These are phyloP conservation scores for Paecilomyces dactylethromorphus DNA, from an alignment of 2,329 filamentous ascomycete species.

Conservation along the genomic window DNA sequence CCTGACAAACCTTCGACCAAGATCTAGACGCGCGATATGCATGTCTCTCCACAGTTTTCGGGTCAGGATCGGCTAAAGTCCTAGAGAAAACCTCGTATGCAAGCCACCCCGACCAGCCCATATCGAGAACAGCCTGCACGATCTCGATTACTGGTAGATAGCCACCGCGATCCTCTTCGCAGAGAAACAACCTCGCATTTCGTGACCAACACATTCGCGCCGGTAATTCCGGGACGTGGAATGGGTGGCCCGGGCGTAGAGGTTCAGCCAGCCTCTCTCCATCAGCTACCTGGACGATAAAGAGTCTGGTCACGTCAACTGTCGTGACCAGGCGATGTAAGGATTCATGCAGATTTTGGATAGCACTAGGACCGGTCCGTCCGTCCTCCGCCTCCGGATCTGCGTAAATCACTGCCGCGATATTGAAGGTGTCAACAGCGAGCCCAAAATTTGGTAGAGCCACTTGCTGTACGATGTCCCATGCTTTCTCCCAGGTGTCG, in stretches of 20 bases:
- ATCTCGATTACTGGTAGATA: slow-evolving; percentile 63
- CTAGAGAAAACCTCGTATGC: slow-evolving; percentile 65
- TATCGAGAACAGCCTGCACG: slow-evolving; percentile 54
- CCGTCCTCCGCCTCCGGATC: slow-evolving; percentile 55
- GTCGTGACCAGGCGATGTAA: slow-evolving; percentile 48
- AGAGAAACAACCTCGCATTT: slow-evolving; percentile 65
- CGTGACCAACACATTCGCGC: slow-evolving; percentile 71
- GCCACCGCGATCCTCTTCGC: slow-evolving; percentile 54
- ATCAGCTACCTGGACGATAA: slow-evolving; percentile 72
- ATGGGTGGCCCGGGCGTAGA: slow-evolving; percentile 51
- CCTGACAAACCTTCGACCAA: not conserved
- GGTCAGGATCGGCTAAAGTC: slow-evolving; percentile 48
- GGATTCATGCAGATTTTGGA: slow-evolving; percentile 49
- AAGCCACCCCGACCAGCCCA: slow-evolving; percentile 64
- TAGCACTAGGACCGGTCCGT: slow-evolving; percentile 45
- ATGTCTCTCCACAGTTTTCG: slow-evolving; percentile 49
- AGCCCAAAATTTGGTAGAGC: slow-evolving; percentile 67
- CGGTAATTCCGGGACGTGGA: slow-evolving; percentile 53
- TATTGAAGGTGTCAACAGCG: slow-evolving; percentile 74
- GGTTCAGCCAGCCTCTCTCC: slow-evolving; percentile 58
- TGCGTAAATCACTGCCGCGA: slow-evolving; percentile 63
- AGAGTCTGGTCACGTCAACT: slow-evolving; percentile 60
- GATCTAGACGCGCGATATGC: slow-evolving; percentile 23
- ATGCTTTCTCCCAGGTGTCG: slow-evolving; percentile 66
- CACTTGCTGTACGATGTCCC: slow-evolving; percentile 60